These are phyloP conservation scores for Lophiostoma macrostomum DNA, from an alignment of 495 filamentous ascomycete genomes.

Conservation along the genomic window DNA sequence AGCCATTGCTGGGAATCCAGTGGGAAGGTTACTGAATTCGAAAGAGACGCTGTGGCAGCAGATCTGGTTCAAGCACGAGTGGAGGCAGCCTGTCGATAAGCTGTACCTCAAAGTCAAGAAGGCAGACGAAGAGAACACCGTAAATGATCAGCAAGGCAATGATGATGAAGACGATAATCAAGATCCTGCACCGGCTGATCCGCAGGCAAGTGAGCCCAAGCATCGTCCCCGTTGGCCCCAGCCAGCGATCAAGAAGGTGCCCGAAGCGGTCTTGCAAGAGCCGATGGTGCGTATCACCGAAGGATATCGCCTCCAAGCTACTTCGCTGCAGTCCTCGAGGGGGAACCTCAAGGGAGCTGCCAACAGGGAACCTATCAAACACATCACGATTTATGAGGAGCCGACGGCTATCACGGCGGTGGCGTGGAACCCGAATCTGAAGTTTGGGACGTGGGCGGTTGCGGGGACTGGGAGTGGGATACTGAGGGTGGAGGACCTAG, in stretches of 20 bases:
- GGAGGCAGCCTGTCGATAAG: conserved; percentile 42
- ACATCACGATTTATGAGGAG: conserved; percentile 58
- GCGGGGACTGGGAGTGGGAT: conserved; percentile 62
- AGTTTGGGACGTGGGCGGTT: conserved; percentile 62
- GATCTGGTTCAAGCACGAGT: conserved; percentile 63
- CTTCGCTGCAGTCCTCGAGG: conserved; percentile 36
- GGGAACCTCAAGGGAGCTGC: conserved; percentile 16
- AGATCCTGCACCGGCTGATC: neutral
- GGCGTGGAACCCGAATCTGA: conserved; percentile 65
- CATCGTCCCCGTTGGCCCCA: neutral
- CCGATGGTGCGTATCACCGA: conserved; percentile 55
- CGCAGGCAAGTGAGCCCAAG: neutral
- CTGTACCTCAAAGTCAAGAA: conserved; percentile 8
- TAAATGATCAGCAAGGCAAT: neutral
- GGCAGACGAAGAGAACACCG: neutral
- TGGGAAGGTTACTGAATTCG: conserved; percentile 51
- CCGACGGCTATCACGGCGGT: conserved; percentile 53
- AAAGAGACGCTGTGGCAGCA: conserved; percentile 58
- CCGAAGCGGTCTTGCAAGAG: conserved; percentile 5
- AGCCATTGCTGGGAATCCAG: conserved; percentile 55
- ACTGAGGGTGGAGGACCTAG: conserved; percentile 65
- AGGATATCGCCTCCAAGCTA: conserved; percentile 47
- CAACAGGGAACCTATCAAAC: conserved; percentile 41
- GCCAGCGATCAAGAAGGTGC: neutral
- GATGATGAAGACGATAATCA: neutral